Percentiles rank a stretch among this genome's conserved stretches.
phyloP scores from a whole-genome alignment of 257 asterid genomes.

The Solanum boliviense region DNA sequence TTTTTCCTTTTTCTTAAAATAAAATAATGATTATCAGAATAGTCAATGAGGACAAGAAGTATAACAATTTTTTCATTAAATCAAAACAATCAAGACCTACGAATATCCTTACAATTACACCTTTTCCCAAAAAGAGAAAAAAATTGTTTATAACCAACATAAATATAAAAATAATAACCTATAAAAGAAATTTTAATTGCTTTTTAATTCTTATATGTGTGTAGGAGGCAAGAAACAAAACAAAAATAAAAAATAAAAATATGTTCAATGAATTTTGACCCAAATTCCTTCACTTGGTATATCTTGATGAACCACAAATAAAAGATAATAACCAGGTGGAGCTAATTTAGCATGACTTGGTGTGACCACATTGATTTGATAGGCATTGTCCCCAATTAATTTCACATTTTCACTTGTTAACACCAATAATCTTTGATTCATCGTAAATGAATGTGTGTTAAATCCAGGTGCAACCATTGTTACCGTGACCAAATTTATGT shows the following conservation, averaged over 20 bases:
- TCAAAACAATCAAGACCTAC: not conserved
- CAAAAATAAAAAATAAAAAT: not conserved
- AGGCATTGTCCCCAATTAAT: not conserved
- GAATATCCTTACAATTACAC: not conserved
- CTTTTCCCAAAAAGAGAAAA: not conserved
- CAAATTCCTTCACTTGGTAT: slow-evolving; percentile 17
- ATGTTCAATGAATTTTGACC: slow-evolving; percentile 4
- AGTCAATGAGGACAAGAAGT: not conserved
- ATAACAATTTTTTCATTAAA: not conserved
- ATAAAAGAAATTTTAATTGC: not conserved
- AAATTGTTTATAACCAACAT: not conserved
- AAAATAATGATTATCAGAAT: not conserved
- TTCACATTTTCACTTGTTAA: slow-evolving; percentile 2
- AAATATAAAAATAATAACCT: not conserved
- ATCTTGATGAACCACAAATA: slow-evolving; percentile 14
- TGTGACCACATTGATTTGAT: not conserved
- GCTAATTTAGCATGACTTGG: slow-evolving; percentile 7
- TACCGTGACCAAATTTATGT: not conserved
- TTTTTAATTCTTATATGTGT: not conserved
- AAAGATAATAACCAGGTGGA: slow-evolving; percentile 7
- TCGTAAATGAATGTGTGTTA: slow-evolving; percentile 18
- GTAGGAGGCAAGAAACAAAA: not conserved
- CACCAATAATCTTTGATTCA: slow-evolving; percentile 14
- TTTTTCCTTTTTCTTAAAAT: not conserved
- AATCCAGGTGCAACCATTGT: slow-evolving; percentile 17